Base-by-base conservation (phyloP, 441 rosid species). In the Corymbia citriodora region DNA sequence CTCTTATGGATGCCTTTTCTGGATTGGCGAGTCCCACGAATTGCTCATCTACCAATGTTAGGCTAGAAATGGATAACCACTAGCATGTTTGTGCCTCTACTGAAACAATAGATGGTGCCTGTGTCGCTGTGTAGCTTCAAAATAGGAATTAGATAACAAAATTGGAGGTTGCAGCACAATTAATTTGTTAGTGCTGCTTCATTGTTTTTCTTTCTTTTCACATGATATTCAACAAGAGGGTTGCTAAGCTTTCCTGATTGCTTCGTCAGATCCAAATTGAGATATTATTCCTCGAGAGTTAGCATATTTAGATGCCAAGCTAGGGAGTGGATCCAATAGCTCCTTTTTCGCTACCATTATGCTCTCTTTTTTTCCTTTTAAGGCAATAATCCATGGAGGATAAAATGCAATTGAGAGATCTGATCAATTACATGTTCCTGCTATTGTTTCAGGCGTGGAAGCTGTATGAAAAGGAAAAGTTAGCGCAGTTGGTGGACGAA, bases 381-480 rank as follows among this genome's bases (percentile, higher is more conserved):
- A 40, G 40, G 85, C 52, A 23, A 74, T 74, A 74, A 74, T 40
- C 29, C 85, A 8, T 74, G 85, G 85, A 21, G 85, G 85, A 40
- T 74, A 40, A 74, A 40, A 6, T 74, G 52, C 85, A 74, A 1
- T 7, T 7, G 52, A 79, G n/a, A 79, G 1, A 12, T 79, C 85
- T 79, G n/a, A 40, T 40, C 52, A 40, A 40, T 88, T 49, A 16
- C 18, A 48, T 87, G 90, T 70, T 54, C 54, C n/a, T 92, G 90
- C 93, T 12, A 79, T 27, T 25, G n/a, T 49, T 45, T 79, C 52
- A 96, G 97, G 95, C 92, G 70, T 96, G 97, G 96, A 70, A 70
- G n/a, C 48, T 87, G 63, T 88, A 92, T 29, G 95, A 93, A 88
- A 88, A 14, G 14, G 93, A 92, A 70, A 91, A 94, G 90, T 94